phyloP scores from a whole-genome alignment of 1,284 basidiomycete species.

The Ustilago vetiveriae region DNA sequence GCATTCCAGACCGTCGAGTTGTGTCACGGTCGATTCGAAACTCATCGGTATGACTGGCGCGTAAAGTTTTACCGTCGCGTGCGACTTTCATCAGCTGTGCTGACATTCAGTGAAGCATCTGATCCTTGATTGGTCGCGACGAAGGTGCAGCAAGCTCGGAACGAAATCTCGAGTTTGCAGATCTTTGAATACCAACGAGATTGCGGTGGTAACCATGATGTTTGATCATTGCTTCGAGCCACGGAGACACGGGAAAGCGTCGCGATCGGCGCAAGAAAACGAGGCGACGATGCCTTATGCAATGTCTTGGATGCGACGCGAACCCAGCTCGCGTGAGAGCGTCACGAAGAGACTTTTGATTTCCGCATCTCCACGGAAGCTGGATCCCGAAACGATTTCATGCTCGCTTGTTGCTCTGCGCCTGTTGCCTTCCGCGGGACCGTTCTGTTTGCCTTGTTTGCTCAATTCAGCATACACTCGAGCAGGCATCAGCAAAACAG shows the following conservation, averaged over 20 bases:
- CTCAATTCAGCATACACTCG: not conserved
- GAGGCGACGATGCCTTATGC: too few species aligned
- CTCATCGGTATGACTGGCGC: not conserved
- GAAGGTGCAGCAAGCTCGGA: not conserved
- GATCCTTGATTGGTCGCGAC: not conserved
- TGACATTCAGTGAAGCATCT: slow-evolving; percentile 8
- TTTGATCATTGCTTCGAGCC: too few species aligned
- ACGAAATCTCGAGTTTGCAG: too few species aligned
- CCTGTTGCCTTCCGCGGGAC: not conserved
- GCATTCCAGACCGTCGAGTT: not conserved
- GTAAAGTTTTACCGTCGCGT: slow-evolving; percentile 5
- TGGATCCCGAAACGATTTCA: not conserved
- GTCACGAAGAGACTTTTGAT: not conserved
- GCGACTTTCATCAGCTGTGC: slow-evolving; percentile 4
- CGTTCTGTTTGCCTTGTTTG: not conserved
- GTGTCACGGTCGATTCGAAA: not conserved
- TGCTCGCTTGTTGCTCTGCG: not conserved
- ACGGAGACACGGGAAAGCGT: too few species aligned
- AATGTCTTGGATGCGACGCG: too few species aligned
- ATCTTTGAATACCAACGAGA: too few species aligned
- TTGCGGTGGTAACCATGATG: too few species aligned
- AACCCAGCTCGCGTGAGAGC: not conserved
- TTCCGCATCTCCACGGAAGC: slow-evolving; percentile 16
- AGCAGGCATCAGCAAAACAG: too few species aligned
- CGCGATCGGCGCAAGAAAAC: too few species aligned